phyloP scores from a whole-genome alignment of 768 basidiomycete genomes.

The Rubroboletus pulcherrimus region DNA sequence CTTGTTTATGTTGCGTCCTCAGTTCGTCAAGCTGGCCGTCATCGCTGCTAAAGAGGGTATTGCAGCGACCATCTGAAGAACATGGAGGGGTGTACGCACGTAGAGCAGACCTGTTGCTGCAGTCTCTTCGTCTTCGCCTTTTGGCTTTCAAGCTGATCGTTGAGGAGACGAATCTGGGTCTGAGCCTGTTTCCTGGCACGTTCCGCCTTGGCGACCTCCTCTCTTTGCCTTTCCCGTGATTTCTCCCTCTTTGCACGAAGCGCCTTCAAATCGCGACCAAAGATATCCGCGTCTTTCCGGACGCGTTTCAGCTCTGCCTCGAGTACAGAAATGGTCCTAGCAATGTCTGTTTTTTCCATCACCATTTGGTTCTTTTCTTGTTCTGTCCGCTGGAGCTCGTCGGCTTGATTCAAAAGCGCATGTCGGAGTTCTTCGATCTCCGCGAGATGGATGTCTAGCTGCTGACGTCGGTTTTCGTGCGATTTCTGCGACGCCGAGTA shows the following conservation, averaged over 20 bases:
- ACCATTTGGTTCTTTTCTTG: conserved; percentile 60
- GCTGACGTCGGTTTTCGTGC: conserved; percentile 68
- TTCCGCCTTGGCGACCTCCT: conserved; percentile 55
- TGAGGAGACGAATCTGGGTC: conserved; percentile 60
- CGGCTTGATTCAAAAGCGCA: conserved; percentile 57
- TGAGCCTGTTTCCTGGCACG: conserved; percentile 64
- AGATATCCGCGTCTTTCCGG: conserved; percentile 68
- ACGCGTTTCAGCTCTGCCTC: conserved; percentile 76
- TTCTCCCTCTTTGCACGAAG: conserved; percentile 67
- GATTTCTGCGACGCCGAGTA: conserved; percentile 57
- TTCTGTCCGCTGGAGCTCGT: conserved; percentile 59
- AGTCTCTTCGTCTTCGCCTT: conserved; percentile 40
- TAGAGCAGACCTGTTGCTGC: conserved; percentile 54
- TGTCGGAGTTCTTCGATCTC: conserved; percentile 78
- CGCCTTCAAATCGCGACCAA: conserved; percentile 72
- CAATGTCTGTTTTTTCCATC: conserved; percentile 62
- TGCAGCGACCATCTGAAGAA: background rate
- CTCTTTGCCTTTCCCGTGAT: conserved; percentile 49
- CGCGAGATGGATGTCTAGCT: conserved; percentile 64
- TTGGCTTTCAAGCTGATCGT: conserved; percentile 58
- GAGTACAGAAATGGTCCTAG: conserved; percentile 59
- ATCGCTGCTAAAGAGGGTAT: conserved; percentile 38
- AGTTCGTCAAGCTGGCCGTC: conserved; percentile 50
- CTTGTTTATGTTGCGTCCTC: conserved; percentile 70
- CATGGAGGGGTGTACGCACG: conserved; percentile 39